These are phyloP conservation scores for Spergularia bocconei DNA, from an alignment of 148 eudicot genomes.

Conservation along the genomic window DNA sequence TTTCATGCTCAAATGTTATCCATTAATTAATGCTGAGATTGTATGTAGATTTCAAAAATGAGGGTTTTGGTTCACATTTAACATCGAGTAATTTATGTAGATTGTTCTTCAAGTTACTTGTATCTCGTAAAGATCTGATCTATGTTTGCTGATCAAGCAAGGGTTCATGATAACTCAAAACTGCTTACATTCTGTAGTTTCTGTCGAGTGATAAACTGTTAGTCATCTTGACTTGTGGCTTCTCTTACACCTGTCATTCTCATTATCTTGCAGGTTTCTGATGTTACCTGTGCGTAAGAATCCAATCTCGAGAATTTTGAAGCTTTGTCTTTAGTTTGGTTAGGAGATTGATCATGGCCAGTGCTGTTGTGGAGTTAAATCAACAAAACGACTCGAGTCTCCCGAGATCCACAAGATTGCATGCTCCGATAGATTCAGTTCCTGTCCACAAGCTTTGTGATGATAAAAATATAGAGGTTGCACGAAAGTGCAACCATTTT, in stretches of 20 bases:
- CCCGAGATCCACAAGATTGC: conserved; percentile 27
- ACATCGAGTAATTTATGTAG: background rate
- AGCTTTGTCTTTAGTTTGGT: conserved; percentile 13
- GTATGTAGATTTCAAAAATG: background rate
- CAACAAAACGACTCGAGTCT: conserved; percentile 26
- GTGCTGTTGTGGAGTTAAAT: conserved; percentile 25
- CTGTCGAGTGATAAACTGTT: background rate
- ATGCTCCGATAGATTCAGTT: conserved; percentile 29
- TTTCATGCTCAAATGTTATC: conserved; percentile 12
- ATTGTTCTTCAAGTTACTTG: background rate
- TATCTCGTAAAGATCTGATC: background rate
- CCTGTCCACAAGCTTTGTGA: conserved; percentile 27
- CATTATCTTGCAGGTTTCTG: background rate
- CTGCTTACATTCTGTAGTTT: background rate
- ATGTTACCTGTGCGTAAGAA: background rate
- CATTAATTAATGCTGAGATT: background rate
- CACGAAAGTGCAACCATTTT: conserved; percentile 40
- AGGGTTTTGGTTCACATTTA: background rate
- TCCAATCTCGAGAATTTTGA: conserved; percentile 5
- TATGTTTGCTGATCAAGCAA: background rate
- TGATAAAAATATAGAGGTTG: conserved; percentile 20
- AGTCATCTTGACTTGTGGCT: background rate
- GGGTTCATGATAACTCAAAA: background rate
- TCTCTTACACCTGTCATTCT: background rate
- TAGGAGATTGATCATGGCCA: conserved; percentile 23